Base-by-base conservation (phyloP, 441 rosid species). In the Biscutella auriculata region DNA sequence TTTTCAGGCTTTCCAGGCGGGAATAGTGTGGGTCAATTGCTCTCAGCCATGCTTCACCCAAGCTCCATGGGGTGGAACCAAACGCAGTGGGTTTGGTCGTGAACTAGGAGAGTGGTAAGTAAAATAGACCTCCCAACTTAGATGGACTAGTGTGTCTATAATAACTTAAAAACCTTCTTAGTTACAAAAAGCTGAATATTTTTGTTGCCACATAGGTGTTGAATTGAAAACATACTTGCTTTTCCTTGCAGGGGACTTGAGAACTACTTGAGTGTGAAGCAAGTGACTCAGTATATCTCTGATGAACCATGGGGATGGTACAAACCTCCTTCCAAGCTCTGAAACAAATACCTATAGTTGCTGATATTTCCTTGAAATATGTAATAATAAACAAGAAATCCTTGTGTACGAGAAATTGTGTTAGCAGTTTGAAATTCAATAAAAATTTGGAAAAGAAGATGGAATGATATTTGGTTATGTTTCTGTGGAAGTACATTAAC, bases 61-160 rank as follows among this genome's bases (percentile, higher is more conserved):
- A 63, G 96, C 97, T 53, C 99, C 99, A 36, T 93, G 97, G 99
- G 99, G 97, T 34, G 99, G 99, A 64, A 72, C 79, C 65, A 89
- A 93, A 67, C 94, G 88, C 54, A 93, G 97, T 60, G 97, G 97
- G 19, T 93, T 85, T 66, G 97, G 99, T 9, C 96, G 95, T 55
- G 99, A 93, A 71, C 74, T 89, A 61, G 97, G 97, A 32, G 87
- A 89, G 81, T 87, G 97, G 99, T 87, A 77, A 41, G 74, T 54
- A 21, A 12, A 8, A 29, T 15, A 11, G 5, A 8, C 32, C 19
- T 30, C 32, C 29, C 30, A 0, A n/a, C n/a, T 6, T 13, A 32
- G 14, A 30, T 30, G 39, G 8, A 32, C 16, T 17, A n/a, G n/a
- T n/a, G 41, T 41, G 13, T 26, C 7, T 30, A 37, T 35, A 0